Base-by-base conservation (phyloP, 345 rosid species). In the Orychophragmus violaceus region DNA sequence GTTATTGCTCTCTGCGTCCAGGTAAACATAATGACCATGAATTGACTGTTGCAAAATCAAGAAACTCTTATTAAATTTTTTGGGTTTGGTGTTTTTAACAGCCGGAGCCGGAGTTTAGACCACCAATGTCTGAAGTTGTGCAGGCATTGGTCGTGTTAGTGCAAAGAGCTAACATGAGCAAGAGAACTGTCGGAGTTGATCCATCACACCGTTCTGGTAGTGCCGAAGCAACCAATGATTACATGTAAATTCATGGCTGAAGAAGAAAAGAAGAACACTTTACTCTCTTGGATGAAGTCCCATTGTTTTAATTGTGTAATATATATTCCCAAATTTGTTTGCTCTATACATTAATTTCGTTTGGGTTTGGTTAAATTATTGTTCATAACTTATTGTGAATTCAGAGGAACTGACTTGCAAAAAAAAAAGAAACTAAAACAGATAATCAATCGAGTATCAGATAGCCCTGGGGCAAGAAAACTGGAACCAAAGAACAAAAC, bases 1-100 rank as follows among this genome's bases (percentile, higher is more conserved):
- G 99, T 94, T 46, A 88, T 94, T 54, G 99, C 99, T 48, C 93
- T 90, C 9, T 94, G 99, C 44, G 90, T 94, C 77, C 99, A 94
- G 97, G 99, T 94, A 87, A 1, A 74, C 0, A 17, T 2, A 30
- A 21, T 37, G 22, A 8, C 9, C 35, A 36, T 39, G 13, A 62
- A 27, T 3, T 8, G 22, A 53, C 21, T 62, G 16, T 52, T 42
- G 25, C 23, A 53, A 18, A n/a, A 44, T 50, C 9, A 46, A 53
- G 69, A 62, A 55, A 24, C 30, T 3, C 10, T 13, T 21, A 9
- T 6, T 14, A 14, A 41, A 60, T 35, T 8, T 14, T 9, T 23
- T 32, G 5, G 11, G 28, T 53, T 54, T 46, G 67, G 57, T 46
- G 55, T 55, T 23, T 54, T 19, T 56, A 16, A 61, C 90, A 94